Evolutionary conservation across 306 rosid species (phyloP), one percentile per base, ranked within the genome.

Genomic region (Cicer judaicum): DNA sequence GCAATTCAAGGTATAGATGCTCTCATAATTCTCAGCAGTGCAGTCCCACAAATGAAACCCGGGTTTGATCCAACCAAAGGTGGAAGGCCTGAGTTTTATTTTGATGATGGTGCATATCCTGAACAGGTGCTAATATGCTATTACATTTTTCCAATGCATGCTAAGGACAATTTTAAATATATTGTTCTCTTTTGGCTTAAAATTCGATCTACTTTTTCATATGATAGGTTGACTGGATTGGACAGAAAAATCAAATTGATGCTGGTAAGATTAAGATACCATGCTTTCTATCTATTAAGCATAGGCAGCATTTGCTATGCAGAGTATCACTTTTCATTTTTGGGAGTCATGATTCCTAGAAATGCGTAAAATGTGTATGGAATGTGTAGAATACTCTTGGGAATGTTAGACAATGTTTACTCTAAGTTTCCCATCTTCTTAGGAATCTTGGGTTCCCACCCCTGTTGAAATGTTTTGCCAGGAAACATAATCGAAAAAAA

Each of bases 241-340:
- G 98, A 53, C 98, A 94, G 84, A 94, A 90, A 77, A 94, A 88
- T 74, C 98, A 94, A 74, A 90, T 94, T 72, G 98, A 91, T 87
- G 89, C 93, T 57, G 97, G 98, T 91, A 71, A 66, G 84, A 12
- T 97, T 91, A 71, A 66, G 84, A 12, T 6, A 64, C 18, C 10
- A 29, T 15, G 7, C 10, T 73, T 74, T 64, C 44, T 78, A 74
- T 82, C 38, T 39, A 2, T 59, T 62, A 56, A 47, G 62, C 42
- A 34, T 21, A 15, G 15, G 0, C 1, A 16, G 3, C 6, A 2
- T 43, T 65, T 65, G 54, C 10, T 65, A 5, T 18, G 39, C 16
- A 6, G 39, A 2, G 52, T 10, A 2, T 65, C 6, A 2, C 4
- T 65, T 42, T 42, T 6, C 7, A 1, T 18, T 10, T 11, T 16